Percentiles rank a stretch among this genome's conserved stretches.
Evolutionary conservation across 805 yeast genomes (phyloP).

Genomic region (Metschnikowia arizonensis): DNA sequence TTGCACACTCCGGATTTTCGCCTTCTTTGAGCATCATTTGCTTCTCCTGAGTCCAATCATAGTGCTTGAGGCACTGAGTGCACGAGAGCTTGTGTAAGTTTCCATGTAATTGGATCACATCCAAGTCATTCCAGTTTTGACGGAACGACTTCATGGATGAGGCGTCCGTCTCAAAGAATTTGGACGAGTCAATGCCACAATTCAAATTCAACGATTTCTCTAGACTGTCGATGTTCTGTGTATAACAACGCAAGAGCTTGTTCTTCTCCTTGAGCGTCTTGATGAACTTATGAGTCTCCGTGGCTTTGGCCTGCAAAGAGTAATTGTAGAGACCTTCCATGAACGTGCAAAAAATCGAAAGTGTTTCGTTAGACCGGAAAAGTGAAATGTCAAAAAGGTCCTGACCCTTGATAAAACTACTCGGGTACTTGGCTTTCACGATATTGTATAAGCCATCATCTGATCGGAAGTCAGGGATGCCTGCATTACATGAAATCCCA

Average conservation of each 20-base stretch:
- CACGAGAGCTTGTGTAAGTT: conserved; percentile 75
- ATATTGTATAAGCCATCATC: conserved; percentile 75
- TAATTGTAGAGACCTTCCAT: conserved; percentile 75
- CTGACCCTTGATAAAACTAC: conserved; percentile 69
- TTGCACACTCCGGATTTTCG: conserved; percentile 70
- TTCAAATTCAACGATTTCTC: conserved; percentile 64
- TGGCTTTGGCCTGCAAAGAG: conserved; percentile 67
- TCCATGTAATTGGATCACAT: conserved; percentile 90
- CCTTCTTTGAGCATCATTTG: conserved; percentile 53
- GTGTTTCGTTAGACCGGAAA: conserved; percentile 63
- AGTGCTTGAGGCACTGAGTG: conserved; percentile 58
- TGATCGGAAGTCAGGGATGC: conserved; percentile 93
- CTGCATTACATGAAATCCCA: conserved; percentile 94
- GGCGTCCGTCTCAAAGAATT: conserved; percentile 22
- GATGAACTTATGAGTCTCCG: conserved; percentile 79
- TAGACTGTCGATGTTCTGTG: conserved; percentile 91
- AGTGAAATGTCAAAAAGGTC: conserved; percentile 87
- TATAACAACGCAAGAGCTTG: conserved; percentile 78
- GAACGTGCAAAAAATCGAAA: conserved; percentile 76
- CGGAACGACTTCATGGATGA: conserved; percentile 21
- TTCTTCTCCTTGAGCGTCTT: conserved; percentile 53
- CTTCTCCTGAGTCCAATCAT: conserved; percentile 58
- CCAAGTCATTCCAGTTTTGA: conserved; percentile 56
- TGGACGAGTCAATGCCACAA: conserved; percentile 46
- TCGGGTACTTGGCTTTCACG: conserved; percentile 61